These are phyloP conservation scores for Akanthomyces uredinophilus DNA, from an alignment of 2,329 filamentous ascomycete species.

Conservation along the genomic window DNA sequence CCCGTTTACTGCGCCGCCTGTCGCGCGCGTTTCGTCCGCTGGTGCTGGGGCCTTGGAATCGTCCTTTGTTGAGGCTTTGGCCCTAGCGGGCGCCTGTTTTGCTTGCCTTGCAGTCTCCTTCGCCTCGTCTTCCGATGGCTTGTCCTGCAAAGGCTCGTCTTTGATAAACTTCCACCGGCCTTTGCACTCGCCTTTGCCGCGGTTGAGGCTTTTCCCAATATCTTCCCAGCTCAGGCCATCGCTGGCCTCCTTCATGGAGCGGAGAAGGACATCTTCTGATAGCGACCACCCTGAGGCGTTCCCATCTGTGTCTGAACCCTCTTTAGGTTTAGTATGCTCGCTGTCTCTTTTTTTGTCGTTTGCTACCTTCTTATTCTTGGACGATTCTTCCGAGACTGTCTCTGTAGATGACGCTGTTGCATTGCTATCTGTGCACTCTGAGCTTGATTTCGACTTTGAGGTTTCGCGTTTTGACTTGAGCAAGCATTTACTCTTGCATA, in stretches of 20 bases:
- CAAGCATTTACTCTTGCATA: not conserved
- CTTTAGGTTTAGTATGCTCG: not conserved
- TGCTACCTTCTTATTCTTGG: not conserved
- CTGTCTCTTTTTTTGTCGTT: not conserved
- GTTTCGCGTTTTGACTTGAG: not conserved
- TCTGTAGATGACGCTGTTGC: not conserved
- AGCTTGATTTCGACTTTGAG: not conserved
- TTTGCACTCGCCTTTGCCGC: constrained; percentile 8
- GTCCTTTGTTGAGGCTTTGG: not conserved
- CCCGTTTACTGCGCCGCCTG: not conserved
- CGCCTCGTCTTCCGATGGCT: not conserved
- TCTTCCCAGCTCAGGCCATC: constrained; percentile 17
- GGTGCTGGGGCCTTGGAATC: not conserved
- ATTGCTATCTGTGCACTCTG: not conserved
- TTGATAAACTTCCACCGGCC: constrained; percentile 1
- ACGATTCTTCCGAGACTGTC: not conserved
- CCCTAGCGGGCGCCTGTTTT: not conserved
- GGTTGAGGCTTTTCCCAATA: constrained; percentile 2
- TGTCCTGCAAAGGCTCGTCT: not conserved
- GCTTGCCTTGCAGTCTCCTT: not conserved
- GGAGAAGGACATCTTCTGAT: constrained; percentile 31
- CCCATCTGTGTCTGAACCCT: not conserved
- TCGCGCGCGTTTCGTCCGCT: not conserved
- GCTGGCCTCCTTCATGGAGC: constrained; percentile 29
- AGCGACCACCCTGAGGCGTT: constrained; percentile 22